Evolutionary conservation across 768 basidiomycete species (phyloP).

Genomic region (Grammothele lineata): DNA sequence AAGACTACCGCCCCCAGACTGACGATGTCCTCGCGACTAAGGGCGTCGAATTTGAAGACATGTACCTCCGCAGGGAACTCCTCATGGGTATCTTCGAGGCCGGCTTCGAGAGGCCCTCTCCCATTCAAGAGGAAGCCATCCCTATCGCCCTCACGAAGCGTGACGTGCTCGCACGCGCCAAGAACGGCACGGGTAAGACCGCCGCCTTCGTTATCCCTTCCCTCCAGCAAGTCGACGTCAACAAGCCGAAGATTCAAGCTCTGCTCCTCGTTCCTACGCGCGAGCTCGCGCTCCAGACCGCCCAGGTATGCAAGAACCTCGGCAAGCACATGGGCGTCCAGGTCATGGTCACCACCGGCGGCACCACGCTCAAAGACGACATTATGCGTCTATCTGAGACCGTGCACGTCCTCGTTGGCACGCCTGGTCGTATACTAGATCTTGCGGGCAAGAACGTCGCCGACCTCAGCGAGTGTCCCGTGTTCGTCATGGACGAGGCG

Average conservation of each 20-base stretch:
- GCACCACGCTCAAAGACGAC: slow-evolving; percentile 97
- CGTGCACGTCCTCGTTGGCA: slow-evolving; percentile 96
- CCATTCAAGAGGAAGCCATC: slow-evolving; percentile 99
- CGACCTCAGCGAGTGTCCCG: slow-evolving; percentile 89
- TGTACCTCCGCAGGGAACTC: slow-evolving; percentile 87
- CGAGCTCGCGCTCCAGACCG: slow-evolving; percentile 95
- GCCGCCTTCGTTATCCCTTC: slow-evolving; percentile 98
- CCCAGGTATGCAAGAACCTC: slow-evolving; percentile 97
- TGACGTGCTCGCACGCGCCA: slow-evolving; percentile 92
- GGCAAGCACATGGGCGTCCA: slow-evolving; percentile 94
- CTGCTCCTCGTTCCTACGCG: slow-evolving; percentile 97
- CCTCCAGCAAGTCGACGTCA: slow-evolving; percentile 86
- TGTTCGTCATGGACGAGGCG: slow-evolving; percentile 99
- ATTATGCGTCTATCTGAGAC: slow-evolving; percentile 86
- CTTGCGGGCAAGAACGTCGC: slow-evolving; percentile 90
- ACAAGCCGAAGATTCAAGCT: slow-evolving; percentile 87
- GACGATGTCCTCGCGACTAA: slow-evolving; percentile 95
- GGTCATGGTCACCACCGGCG: slow-evolving; percentile 99
- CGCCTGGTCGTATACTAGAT: slow-evolving; percentile 94
- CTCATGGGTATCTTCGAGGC: slow-evolving; percentile 99
- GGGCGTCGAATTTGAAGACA: slow-evolving; percentile 94
- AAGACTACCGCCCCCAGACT: slow-evolving; percentile 92
- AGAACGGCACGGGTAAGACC: slow-evolving; percentile 97
- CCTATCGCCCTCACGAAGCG: slow-evolving; percentile 90
- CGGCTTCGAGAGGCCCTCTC: slow-evolving; percentile 93